phyloP scores from a whole-genome alignment of 2,329 filamentous ascomycete species.

The Botrytis squamosa region DNA sequence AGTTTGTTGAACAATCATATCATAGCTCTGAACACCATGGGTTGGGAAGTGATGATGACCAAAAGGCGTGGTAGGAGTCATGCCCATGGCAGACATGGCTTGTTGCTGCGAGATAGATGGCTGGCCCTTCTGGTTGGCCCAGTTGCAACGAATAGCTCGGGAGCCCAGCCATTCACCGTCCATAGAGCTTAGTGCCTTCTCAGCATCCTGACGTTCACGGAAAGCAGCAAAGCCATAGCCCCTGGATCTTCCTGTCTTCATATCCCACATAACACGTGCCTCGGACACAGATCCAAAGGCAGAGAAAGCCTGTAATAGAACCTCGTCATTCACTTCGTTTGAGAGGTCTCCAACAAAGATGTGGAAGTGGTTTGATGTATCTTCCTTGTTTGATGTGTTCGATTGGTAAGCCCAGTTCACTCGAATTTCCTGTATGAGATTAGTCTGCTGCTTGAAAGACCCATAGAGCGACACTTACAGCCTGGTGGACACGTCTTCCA shows the following conservation, averaged over 20 bases:
- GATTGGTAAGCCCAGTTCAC: constrained; percentile 99
- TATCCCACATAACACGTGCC: constrained; percentile 99
- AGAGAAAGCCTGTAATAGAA: constrained; percentile 89
- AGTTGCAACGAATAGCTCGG: constrained; percentile 97
- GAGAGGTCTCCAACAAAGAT: constrained; percentile 98
- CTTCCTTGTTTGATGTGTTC: constrained; percentile 90
- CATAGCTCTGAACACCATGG: constrained; percentile 93
- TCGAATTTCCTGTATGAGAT: constrained; percentile 74
- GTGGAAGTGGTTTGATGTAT: constrained; percentile 97
- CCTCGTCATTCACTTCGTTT: constrained; percentile 98
- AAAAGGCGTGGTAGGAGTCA: constrained; percentile 95
- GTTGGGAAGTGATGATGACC: constrained; percentile 98
- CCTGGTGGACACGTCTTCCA: constrained; percentile 91
- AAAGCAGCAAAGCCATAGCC: constrained; percentile 98
- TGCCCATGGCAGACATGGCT: constrained; percentile 94
- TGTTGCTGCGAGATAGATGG: constrained; percentile 97
- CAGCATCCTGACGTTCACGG: constrained; percentile 87
- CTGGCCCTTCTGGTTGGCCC: constrained; percentile 99
- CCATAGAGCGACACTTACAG: constrained; percentile 57
- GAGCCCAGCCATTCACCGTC: constrained; percentile 99
- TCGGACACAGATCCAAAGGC: constrained; percentile 95
- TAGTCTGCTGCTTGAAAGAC: not conserved
- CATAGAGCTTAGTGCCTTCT: constrained; percentile 96
- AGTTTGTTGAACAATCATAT: constrained; percentile 94
- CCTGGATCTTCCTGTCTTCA: constrained; percentile 97